Base-by-base conservation (phyloP, 768 basidiomycete species). In the Suillus weaverae region DNA sequence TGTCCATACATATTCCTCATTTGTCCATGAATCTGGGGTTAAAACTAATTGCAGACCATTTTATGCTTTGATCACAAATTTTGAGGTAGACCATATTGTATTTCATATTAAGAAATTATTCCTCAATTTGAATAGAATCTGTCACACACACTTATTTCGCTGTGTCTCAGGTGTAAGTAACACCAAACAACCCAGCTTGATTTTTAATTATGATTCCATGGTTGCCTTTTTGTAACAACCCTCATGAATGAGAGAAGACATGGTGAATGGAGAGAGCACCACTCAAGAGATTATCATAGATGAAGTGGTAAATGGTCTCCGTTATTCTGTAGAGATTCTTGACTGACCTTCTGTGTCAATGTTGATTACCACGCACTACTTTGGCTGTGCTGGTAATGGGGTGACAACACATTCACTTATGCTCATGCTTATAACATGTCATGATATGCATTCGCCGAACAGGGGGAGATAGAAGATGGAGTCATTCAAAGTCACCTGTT, bases 401-500 rank as follows among this genome's bases (percentile, higher is more conserved):
- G 71, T 66, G 68, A 39, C 68, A 62, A 32, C 14, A 62, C 60
- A 66, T 32, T 39, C 26, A 46, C 26, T 55, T 13, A 56, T n/a
- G 54, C 30, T 64, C 10, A 18, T 51, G 10, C 36, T 46, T 51
- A 51, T 70, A 16, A 44, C 22, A 48, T 5, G 50, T 41, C 50
- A 46, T 14, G 46, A 65, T 32, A 16, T 64, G 50, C 59, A 22
- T 32, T 57, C 56, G 38, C n/a, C 9, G 10, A 57, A 38, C 38
- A 74, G 73, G 43, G 48, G 69, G 68, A 36, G 63, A 68, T 32
- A 62, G 73, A 48, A 68, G 62, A 54, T 48, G 66, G 62, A 71
- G 69, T 53, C 60, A 73, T 53, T 75, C 74, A 55, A 68, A 68
- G 43, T 76, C 74, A 48, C 73, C 74, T 13, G 64, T 76, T 93